Evolutionary conservation across 768 basidiomycete species (phyloP), one percentile per base, ranked within the genome.

Genomic region (Rhodotorula babjevae): DNA sequence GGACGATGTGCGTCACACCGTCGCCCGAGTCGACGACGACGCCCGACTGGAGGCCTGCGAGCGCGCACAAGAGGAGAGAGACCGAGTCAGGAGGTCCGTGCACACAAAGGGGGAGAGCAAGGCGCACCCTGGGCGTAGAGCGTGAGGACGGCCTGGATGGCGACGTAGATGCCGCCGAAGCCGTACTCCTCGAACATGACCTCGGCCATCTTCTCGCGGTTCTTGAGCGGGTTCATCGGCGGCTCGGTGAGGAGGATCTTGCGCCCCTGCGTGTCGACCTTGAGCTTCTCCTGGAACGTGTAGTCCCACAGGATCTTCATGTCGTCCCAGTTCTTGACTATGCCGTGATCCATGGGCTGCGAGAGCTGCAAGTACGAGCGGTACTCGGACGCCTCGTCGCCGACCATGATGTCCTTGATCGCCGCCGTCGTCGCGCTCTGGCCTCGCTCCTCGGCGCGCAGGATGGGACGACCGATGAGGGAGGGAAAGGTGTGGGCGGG

Each of bases 161-260:
- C 96, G 5, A 99, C 89, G 81, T 98, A 98, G 68, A 98, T 92
- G 0, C 92, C 91, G 27, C 88, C 88, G 78, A 98, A 97, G 6
- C 92, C 93, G 81, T 97, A 99, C 74, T 95, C 91, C 83, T 99
- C 96, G 80, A 99, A 97, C 96, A 99, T 99, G 79, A 97, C 92
- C 81, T 98, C 90, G 68, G 88, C 90, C 93, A 99, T 97, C 81
- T 86, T 84, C 81, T 93, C 89, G 78, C 96, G 82, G 82, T 99
- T 98, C 74, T 83, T 89, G 80, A 89, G 92, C 7, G 96, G 96
- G 82, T 99, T 98, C 96, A 98, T 98, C 42, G 96, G 96, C 25
- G 96, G 96, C 82, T 99, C 96, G 0, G 96, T 99, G 78, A 99
- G 85, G 72, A 99, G 82, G 52, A 99, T 86, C 83, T 97, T 99